Evolutionary conservation across 352 stramenopile genomes (phyloP).

Genomic region (Phytophthora pluvialis): DNA sequence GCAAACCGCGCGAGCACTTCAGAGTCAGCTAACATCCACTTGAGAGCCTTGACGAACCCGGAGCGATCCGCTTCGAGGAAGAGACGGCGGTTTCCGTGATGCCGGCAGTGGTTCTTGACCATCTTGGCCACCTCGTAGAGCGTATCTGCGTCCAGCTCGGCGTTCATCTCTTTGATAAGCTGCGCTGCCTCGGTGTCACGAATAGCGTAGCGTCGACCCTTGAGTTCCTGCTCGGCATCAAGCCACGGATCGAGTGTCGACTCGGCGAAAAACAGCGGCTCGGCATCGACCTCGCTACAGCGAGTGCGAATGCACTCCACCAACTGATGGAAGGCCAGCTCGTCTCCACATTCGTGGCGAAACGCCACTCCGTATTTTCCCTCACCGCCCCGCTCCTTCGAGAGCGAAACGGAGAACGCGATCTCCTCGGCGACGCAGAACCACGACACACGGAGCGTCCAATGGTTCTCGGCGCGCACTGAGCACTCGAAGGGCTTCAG

Average conservation of each 20-base stretch:
- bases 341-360: conserved; percentile 49
- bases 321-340: conserved; percentile 63
- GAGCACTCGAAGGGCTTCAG: conserved; percentile 55
- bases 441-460: conserved; percentile 56
- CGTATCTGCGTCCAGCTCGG: conserved; percentile 60
- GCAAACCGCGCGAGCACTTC: conserved; percentile 67
- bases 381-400: conserved; percentile 34
- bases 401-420: conserved; percentile 59
- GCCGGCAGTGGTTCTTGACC: conserved; percentile 76
- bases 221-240: conserved; percentile 58
- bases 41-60: conserved; percentile 54
- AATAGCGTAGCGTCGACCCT: conserved; percentile 62
- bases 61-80: conserved; percentile 55
- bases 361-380: conserved; percentile 70
- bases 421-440: conserved; percentile 76
- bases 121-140: conserved; percentile 68
- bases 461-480: conserved; percentile 41
- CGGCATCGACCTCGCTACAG: conserved; percentile 64
- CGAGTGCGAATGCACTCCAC: conserved; percentile 56
- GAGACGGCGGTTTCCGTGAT: conserved; percentile 72
- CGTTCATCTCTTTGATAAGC: conserved; percentile 69
- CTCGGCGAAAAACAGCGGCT: conserved; percentile 61
- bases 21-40: conserved; percentile 70
- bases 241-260: conserved; percentile 62
- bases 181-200: conserved; percentile 47